Base-by-base conservation (phyloP, 2,329 filamentous ascomycete species). In the Fusarium sp. region DNA sequence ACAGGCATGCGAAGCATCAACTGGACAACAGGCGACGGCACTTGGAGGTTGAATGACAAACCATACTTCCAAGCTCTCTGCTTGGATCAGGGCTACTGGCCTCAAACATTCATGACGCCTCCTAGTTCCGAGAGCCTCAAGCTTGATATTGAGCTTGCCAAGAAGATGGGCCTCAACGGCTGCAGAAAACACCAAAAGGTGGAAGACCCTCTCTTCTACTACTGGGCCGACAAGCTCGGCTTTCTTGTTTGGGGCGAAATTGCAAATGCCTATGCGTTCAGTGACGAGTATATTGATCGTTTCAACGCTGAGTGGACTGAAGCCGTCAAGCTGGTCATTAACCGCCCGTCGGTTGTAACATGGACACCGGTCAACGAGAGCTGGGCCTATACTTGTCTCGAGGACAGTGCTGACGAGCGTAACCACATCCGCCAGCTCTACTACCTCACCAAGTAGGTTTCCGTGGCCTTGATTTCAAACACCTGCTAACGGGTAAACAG, bases 351-450 rank as follows among this genome's bases (percentile, higher is more conserved):
- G 8, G 76, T 90, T 21, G 79, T 90, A 6, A 83, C 84, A 0
- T 90, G 88, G 88, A 90, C 87, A 3, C 86, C 86, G 0, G 82
- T 87, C 41, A 90, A 90, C 63, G 75, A 82, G 71, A 81, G 79
- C 63, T 90, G 87, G 88, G 88, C 79, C 0, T 90, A 90, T 65
- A 80, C 84, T 0, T 78, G 81, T 32, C 77, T 90, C 31, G 81
- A 82, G 57, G 78, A 82, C 42, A 82, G 79, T 50, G 75, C 80
- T 7, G 78, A 83, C 52, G 86, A 90, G 72, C 79, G 87, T 13
- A 83, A 88, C 66, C 88, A 90, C 65, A 80, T 90, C 43, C 82
- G 86, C 17, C 79, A 82, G 14, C 77, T 90, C 2, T 89, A 89
- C 70, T 85, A 86, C 65, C 70, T 83, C 53, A 90, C 88, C 9